A percentile compares a stretch with the other conserved stretches of the same genome.
phyloP scores from a whole-genome alignment of 768 basidiomycete species.

The Grammothele lineata region DNA sequence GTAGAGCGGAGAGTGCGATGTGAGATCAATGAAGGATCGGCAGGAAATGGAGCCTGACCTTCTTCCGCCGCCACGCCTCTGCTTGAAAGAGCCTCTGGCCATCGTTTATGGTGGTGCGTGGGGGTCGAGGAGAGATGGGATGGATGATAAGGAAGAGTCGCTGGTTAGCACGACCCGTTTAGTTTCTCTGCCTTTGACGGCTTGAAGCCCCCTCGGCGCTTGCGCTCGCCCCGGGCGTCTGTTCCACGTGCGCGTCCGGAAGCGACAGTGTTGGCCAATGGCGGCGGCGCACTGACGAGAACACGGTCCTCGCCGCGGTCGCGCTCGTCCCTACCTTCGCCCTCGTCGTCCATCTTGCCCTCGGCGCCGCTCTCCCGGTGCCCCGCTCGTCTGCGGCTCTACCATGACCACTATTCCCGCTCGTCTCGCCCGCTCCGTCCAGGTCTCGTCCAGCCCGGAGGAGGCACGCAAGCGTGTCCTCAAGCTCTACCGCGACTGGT shows the following conservation, averaged over 20 bases:
- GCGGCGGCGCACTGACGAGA: too few species aligned
- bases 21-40: constrained; percentile 10
- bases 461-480: constrained; percentile 68
- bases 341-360: neutral
- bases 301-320: too few species aligned
- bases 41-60: constrained; percentile 26
- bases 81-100: constrained; percentile 72
- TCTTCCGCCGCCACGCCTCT: constrained; percentile 84
- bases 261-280: too few species aligned
- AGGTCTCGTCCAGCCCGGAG: constrained; percentile 48
- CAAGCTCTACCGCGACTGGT: constrained; percentile 89
- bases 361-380: neutral
- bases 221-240: too few species aligned
- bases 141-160: neutral
- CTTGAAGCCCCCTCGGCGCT: too few species aligned
- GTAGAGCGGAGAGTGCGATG: neutral
- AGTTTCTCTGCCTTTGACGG: too few species aligned
- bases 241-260: too few species aligned
- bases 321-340: neutral
- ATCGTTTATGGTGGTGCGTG: constrained; percentile 1
- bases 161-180: neutral
- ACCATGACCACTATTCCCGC: constrained; percentile 84
- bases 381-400: constrained; percentile 1
- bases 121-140: too few species aligned
- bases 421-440: constrained; percentile 71